A percentile compares a stretch with the other conserved stretches of the same genome.
These are phyloP conservation scores for Flueggea neowawraea DNA, from an alignment of 441 rosid genomes.

Conservation along the genomic window DNA sequence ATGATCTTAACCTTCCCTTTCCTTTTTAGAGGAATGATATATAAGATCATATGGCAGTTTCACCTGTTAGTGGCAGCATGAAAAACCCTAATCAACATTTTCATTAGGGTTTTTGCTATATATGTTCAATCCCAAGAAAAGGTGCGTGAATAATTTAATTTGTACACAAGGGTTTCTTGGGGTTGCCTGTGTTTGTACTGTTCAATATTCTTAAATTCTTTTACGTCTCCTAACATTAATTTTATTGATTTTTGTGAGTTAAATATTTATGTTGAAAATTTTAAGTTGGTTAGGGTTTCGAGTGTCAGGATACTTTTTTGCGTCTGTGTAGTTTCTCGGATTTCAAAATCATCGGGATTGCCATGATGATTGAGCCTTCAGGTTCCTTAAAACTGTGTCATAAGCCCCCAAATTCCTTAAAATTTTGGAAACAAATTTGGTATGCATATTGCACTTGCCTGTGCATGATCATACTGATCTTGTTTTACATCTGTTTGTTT, in stretches of 20 bases:
- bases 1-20: constrained; percentile 72
- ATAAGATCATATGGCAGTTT: constrained; percentile 88
- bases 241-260: constrained; percentile 6
- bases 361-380: constrained; percentile 33
- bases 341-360: constrained; percentile 27
- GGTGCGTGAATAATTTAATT: constrained; percentile 13
- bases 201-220: background rate
- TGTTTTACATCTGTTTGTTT: too few relatives aligned
- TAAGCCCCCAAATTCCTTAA: background rate
- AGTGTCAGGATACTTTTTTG: constrained; percentile 27
- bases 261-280: constrained; percentile 1
- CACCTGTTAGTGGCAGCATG: constrained; percentile 77
- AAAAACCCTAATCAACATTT: constrained; percentile 20
- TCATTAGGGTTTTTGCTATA: constrained; percentile 13
- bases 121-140: constrained; percentile 18
- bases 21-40: constrained; percentile 31
- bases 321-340: constrained; percentile 28
- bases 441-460: constrained; percentile 8
- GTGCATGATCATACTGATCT: background rate
- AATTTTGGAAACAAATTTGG: constrained; percentile 12
- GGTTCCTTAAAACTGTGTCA: constrained; percentile 3
- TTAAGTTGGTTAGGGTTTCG: constrained; percentile 17
- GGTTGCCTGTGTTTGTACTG: constrained; percentile 1
- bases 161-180: constrained; percentile 12
- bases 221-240: background rate